Base-by-base conservation (phyloP, 2,329 filamentous ascomycete species). In the Chlorencoelia australis region DNA sequence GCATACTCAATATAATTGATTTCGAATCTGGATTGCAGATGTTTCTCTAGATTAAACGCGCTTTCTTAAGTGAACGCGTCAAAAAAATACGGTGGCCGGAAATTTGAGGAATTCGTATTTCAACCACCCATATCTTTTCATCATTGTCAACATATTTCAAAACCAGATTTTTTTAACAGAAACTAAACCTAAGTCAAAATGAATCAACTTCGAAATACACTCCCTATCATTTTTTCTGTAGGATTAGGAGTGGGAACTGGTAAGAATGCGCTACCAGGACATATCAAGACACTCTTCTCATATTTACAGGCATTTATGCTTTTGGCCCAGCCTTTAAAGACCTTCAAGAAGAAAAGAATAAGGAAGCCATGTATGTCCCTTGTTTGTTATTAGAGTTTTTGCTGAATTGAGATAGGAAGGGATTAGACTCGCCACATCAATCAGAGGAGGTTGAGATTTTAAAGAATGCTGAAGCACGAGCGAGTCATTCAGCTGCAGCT, bases 311-410 rank as follows among this genome's bases (percentile, higher is more conserved):
- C 17, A 30, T 56, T 26, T 52, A 39, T 38, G 45, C 50, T 16
- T 57, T 56, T 38, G 51, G 45, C n/a, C 53, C 54, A 27, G 44
- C 46, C 11, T 49, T 57, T 16, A 50, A 50, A 46, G 51, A 53
- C 14, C 43, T 50, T 32, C 42, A 48, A 20, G 21, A 44, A 19
- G 41, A 49, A 21, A 48, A 46, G 21, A 32, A 44, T 7, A 39
- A 40, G 13, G 25, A 47, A 35, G 35, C 37, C 30, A 45, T 39
- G 49, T 54, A 37, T 15, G 39, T 30, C 6, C 20, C 7, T 11
- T 19, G 3, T 17, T 20, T n/a, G 25, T n/a, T 14, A 20, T 22
- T 2, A 4, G 24, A 7, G 9, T 30, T 22, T 21, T 20, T 26
- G 30, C 39, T 49, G 27, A 52, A 9, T 13, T n/a, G 16, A 22